Evolutionary conservation across 1,284 basidiomycete genomes (phyloP).

Genomic region (Malassezia psittaci): DNA sequence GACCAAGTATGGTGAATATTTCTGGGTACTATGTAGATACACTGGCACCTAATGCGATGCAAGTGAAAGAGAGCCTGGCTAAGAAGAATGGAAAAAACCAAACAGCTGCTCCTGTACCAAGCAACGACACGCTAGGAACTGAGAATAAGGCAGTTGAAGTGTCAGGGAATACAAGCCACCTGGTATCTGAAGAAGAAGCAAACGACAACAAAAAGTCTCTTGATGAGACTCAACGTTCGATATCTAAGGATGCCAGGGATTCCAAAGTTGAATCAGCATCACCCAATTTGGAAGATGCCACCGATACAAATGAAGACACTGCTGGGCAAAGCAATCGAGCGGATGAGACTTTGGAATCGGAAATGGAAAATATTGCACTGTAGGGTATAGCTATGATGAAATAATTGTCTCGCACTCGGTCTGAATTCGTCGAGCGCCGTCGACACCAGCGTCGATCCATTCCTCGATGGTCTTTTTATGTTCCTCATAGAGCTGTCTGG

Average conservation of each 20-base stretch:
- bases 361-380: conserved; percentile 17
- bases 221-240: background rate
- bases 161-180: background rate
- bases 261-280: background rate
- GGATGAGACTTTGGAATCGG: conserved; percentile 3
- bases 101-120: background rate
- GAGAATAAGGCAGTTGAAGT: background rate
- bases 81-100: background rate
- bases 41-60: conserved; percentile 36
- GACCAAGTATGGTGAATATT: conserved; percentile 39
- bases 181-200: background rate
- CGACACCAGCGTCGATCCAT: conserved; percentile 8
- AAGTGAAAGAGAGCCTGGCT: conserved; percentile 6
- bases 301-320: background rate
- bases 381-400: conserved; percentile 4
- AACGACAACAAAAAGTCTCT: background rate
- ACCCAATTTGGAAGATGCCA: background rate
- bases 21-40: conserved; percentile 40
- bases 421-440: conserved; percentile 5
- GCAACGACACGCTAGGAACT: background rate
- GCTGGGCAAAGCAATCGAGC: background rate
- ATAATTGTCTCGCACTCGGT: conserved; percentile 5
- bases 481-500: background rate
- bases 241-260: background rate
- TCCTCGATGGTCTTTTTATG: background rate